phyloP scores from a whole-genome alignment of 805 yeast species.

The Isabelozyma gotoi region DNA sequence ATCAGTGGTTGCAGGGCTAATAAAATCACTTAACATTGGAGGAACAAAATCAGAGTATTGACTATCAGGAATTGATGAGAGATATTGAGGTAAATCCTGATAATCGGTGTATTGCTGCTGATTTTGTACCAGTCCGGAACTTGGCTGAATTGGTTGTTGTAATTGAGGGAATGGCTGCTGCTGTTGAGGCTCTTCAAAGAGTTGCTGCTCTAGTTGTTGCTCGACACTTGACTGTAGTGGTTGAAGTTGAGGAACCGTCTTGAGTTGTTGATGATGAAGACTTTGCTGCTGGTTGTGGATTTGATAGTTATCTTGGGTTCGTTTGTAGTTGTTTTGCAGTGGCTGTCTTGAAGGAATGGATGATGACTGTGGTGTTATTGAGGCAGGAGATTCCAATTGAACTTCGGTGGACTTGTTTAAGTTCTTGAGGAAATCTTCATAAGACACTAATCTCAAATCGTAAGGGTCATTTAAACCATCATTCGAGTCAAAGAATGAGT shows the following conservation, averaged over 20 bases:
- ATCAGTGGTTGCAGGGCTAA: not conserved
- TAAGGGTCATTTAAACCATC: not conserved
- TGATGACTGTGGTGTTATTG: not conserved
- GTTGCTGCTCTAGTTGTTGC: not conserved
- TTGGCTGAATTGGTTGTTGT: not conserved
- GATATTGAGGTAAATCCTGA: not conserved
- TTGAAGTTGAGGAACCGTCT: not conserved
- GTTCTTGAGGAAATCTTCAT: conserved; percentile 1
- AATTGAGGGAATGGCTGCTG: not conserved
- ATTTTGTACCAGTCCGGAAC: not conserved
- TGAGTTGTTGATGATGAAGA: not conserved
- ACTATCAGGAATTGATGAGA: not conserved
- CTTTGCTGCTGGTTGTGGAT: not conserved
- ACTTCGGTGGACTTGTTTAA: not conserved
- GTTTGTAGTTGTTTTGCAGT: conserved; percentile 1
- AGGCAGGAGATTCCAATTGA: not conserved
- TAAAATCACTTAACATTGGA: conserved; percentile 8
- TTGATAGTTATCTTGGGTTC: not conserved
- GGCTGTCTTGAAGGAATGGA: conserved; percentile 2
- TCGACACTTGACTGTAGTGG: not conserved
- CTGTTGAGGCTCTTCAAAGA: not conserved
- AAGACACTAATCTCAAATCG: conserved; percentile 1
- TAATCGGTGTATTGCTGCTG: conserved; percentile 3
- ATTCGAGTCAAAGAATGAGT: not conserved
- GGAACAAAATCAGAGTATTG: not conserved